Evolutionary conservation across 352 stramenopile species (phyloP), one percentile per base, ranked within the genome.

Genomic region (Globisporangium paroecandrum): DNA sequence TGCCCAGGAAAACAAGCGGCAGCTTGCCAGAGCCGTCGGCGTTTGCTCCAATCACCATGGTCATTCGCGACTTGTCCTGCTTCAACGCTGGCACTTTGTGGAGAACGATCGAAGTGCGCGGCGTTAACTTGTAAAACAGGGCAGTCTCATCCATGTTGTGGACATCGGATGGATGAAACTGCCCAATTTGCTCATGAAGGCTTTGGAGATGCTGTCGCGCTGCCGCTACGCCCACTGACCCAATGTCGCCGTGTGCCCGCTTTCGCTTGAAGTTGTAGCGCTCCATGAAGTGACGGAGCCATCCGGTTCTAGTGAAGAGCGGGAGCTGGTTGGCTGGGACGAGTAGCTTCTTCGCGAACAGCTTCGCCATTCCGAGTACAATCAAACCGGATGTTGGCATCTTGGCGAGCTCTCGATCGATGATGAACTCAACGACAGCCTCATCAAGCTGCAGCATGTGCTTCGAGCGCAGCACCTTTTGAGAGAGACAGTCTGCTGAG

Each of bases 1-100:
- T 56, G 49, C 49, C 49, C 5, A 56, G 49, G n/a, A 32, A 56
- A 56, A 56, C 49, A 56, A 56, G 49, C 49, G n/a, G n/a, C n/a
- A 56, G 22, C 22, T 56, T 56, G 49, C 32, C 49, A 13, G 49
- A 56, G 49, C n/a, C 22, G 8, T 56, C 22, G 22, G n/a, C 49
- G 22, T 56, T 56, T 32, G 49, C 49, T 10, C 49, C 49, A 18
- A 13, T 18, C 1, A 15, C 49, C 20, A 56, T 56, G 7, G 49
- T 32, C 7, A 56, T 7, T 13, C 49, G 49, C 5, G 49, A 3
- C 12, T 56, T 56, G 49, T 32, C 10, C 7, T 20, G 49, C 49
- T 32, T 56, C 7, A 56, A 18, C 12, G 49, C 7, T 20, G 49
- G 22, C 22, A 3, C 49, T 18, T 56, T 56, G 7, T 56, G 7